Evolutionary conservation across 208 protist genomes (phyloP).

Genomic region (Porcisia hertigi): DNA sequence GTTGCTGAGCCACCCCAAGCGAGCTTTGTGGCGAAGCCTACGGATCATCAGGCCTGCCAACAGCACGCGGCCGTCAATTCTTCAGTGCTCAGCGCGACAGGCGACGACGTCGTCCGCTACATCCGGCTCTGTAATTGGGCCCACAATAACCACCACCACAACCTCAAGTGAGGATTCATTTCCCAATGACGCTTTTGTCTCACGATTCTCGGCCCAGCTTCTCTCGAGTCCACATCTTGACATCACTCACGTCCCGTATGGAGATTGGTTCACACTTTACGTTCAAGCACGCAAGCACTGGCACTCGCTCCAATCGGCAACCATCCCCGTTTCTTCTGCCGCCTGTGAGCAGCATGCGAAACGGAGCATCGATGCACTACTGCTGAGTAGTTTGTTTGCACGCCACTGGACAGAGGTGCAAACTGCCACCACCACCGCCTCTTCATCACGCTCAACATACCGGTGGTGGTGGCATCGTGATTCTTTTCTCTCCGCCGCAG

Average conservation of each 20-base stretch:
- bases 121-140: not conserved
- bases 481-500: not conserved
- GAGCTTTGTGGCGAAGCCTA: not conserved
- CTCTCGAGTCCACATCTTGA: conserved; percentile 63
- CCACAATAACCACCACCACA: not conserved
- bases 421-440: not conserved
- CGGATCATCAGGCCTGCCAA: not conserved
- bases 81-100: conserved; percentile 1
- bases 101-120: not conserved
- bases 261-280: conserved; percentile 72
- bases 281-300: conserved; percentile 36
- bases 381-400: conserved; percentile 69
- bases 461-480: conserved; percentile 32
- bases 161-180: not conserved
- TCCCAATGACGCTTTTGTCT: not conserved
- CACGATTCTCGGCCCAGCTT: conserved; percentile 37
- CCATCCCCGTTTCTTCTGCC: not conserved
- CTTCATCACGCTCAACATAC: conserved; percentile 14
- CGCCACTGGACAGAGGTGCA: conserved; percentile 60
- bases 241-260: conserved; percentile 60
- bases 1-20: not conserved
- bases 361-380: conserved; percentile 38
- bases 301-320: conserved; percentile 1
- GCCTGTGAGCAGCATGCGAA: conserved; percentile 6
- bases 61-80: not conserved